A percentile compares a stretch with the other conserved stretches of the same genome.
Evolutionary conservation across 345 rosid species (phyloP).

Genomic region (Eucalyptus caleyi): DNA sequence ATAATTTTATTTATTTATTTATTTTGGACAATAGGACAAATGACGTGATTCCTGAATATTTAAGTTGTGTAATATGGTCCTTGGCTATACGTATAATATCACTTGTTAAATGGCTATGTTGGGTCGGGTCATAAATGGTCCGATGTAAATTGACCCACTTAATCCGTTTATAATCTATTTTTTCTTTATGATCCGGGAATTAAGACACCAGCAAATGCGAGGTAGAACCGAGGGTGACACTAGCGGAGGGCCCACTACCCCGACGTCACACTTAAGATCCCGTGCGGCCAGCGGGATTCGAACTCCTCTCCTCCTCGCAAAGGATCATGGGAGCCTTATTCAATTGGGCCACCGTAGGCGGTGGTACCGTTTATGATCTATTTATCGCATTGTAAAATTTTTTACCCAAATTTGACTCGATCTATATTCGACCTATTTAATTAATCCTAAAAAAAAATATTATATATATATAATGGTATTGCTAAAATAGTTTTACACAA

Average conservation of each 20-base stretch:
- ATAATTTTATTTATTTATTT: not conserved
- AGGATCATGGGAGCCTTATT: fast-evolving
- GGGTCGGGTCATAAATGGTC: fast-evolving
- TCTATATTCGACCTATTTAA: too few relatives aligned
- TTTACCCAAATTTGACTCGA: fast-evolving
- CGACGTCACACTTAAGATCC: too few relatives aligned
- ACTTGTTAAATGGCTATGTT: too few relatives aligned
- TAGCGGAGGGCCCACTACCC: fast-evolving
- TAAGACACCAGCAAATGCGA: too few relatives aligned
- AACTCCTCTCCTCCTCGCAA: fast-evolving
- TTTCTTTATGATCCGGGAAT: too few relatives aligned
- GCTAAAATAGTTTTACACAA: too few relatives aligned
- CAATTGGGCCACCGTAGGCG: fast-evolving
- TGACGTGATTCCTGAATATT: not conserved
- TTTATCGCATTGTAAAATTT: too few relatives aligned
- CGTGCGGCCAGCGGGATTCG: fast-evolving
- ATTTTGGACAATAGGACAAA: not conserved
- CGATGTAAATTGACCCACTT: fast-evolving
- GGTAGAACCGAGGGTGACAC: fast-evolving
- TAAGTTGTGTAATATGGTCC: not conserved
- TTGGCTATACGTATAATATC: fast-evolving
- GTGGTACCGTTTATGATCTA: too few relatives aligned
- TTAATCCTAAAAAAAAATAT: too few relatives aligned
- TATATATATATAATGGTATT: too few relatives aligned
- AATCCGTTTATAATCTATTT: fast-evolving